Percentiles rank a stretch among this genome's conserved stretches.
phyloP scores from a whole-genome alignment of 345 rosid species.

The Excoecaria cochinchinensis region DNA sequence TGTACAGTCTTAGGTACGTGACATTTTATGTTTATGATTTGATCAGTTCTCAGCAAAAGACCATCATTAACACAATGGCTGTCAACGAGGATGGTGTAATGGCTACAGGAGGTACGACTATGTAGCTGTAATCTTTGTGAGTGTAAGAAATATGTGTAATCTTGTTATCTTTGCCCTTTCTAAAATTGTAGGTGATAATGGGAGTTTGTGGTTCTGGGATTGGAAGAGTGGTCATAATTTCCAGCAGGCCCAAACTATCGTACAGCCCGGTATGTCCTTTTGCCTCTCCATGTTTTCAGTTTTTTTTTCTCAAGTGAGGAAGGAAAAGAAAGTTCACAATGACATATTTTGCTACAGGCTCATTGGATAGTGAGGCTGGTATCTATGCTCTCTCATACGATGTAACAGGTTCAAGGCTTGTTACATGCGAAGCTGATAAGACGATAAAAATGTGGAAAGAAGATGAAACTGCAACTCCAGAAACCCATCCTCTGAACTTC shows the following conservation, averaged over 20 bases:
- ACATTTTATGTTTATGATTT: background rate
- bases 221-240: conserved; percentile 99
- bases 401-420: conserved; percentile 75
- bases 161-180: conserved; percentile 5
- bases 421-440: conserved; percentile 92
- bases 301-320: background rate
- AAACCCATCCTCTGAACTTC: conserved; percentile 90
- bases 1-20: background rate
- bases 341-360: conserved; percentile 46
- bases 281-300: background rate
- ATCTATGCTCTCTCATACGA: conserved; percentile 82
- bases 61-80: conserved; percentile 93
- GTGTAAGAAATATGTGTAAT: background rate
- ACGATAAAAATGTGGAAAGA: conserved; percentile 99
- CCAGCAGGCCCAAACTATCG: conserved; percentile 93
- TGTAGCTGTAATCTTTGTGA: background rate
- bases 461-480: conserved; percentile 88
- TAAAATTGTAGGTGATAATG: conserved; percentile 74
- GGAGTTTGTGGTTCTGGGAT: conserved; percentile 99
- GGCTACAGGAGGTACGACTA: conserved; percentile 88
- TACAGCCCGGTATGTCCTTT: conserved; percentile 69
- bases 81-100: conserved; percentile 92
- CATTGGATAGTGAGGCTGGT: conserved; percentile 99
- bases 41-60: conserved; percentile 95
- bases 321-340: background rate